Conservation (phyloP, 2,329 filamentous ascomycete genomes). For the Epichloe typhina region DNA sequence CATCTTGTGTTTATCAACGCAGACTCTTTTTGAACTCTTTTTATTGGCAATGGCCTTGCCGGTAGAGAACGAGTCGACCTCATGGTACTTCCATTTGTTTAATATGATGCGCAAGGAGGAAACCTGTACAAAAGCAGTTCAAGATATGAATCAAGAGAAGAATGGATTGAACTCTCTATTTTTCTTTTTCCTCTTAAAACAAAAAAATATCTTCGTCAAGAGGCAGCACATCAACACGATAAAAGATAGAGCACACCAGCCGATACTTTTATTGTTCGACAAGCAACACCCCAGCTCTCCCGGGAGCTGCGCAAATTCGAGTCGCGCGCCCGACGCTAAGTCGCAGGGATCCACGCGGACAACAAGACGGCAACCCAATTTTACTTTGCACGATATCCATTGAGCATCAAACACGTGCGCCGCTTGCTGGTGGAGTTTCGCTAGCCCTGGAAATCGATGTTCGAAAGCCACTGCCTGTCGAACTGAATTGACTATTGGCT, state of each 20-base stretch:
- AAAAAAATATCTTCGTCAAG: neutral
- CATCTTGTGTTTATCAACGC: neutral
- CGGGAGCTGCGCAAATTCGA: neutral
- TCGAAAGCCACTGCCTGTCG: neutral
- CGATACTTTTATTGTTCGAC: neutral
- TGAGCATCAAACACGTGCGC: slow-evolving; percentile 23
- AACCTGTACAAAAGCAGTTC: neutral
- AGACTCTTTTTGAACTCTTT: neutral
- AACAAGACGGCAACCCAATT: slow-evolving; percentile 5
- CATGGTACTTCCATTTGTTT: slow-evolving; percentile 1
- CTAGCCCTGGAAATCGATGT: neutral
- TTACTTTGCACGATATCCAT: slow-evolving; percentile 15
- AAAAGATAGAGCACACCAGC: neutral
- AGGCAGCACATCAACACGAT: neutral
- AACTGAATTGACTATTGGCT: slow-evolving; percentile 1
- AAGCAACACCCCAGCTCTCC: neutral
- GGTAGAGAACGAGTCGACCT: neutral
- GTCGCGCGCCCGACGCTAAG: neutral
- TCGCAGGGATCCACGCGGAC: neutral
- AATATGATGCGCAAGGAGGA: neutral
- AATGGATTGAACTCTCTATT: neutral
- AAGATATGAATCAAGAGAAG: neutral
- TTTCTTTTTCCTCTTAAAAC: neutral
- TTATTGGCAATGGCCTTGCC: neutral
- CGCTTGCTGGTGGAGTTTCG: slow-evolving; percentile 11